Percentiles rank a stretch among this genome's conserved stretches.
phyloP scores from a whole-genome alignment of 352 stramenopile genomes.

The Globisporangium iwayamae region DNA sequence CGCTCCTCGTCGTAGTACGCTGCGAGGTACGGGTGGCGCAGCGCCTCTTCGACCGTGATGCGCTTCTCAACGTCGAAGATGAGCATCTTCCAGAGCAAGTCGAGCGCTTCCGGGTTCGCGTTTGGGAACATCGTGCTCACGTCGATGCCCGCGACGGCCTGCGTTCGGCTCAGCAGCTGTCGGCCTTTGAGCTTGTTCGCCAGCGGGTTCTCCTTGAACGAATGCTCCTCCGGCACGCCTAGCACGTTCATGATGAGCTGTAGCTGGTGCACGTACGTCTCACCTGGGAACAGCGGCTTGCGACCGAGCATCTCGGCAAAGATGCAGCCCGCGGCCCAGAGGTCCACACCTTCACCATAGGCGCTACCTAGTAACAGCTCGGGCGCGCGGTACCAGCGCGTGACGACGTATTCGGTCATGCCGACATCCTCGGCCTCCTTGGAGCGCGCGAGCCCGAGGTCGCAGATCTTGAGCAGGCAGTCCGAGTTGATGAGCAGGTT shows the following conservation, averaged over 20 bases:
- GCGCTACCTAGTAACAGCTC: conserved; percentile 83
- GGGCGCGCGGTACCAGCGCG: conserved; percentile 84
- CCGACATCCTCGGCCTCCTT: conserved; percentile 85
- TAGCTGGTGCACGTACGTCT: conserved; percentile 86
- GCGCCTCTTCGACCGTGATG: conserved; percentile 94
- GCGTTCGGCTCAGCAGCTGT: conserved; percentile 78
- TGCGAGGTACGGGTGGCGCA: conserved; percentile 95
- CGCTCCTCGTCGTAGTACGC: conserved; percentile 82
- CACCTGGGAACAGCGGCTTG: conserved; percentile 81
- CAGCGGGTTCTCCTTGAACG: conserved; percentile 86
- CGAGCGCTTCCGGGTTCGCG: conserved; percentile 76
- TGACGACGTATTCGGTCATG: conserved; percentile 92
- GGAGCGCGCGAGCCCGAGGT: conserved; percentile 91
- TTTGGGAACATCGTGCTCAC: conserved; percentile 83
- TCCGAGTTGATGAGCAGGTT: conserved; percentile 91
- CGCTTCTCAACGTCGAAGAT: conserved; percentile 94
- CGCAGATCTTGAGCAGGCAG: conserved; percentile 96
- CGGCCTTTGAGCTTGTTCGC: conserved; percentile 87
- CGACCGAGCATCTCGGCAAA: conserved; percentile 86
- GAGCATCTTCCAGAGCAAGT: conserved; percentile 87
- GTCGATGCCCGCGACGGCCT: conserved; percentile 78
- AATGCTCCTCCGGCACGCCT: conserved; percentile 82
- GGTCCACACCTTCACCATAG: conserved; percentile 80
- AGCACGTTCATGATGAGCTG: conserved; percentile 90
- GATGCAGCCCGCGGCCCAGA: conserved; percentile 86